phyloP scores from a whole-genome alignment of 73 alveolate species.

The Uronychia setigera region DNA sequence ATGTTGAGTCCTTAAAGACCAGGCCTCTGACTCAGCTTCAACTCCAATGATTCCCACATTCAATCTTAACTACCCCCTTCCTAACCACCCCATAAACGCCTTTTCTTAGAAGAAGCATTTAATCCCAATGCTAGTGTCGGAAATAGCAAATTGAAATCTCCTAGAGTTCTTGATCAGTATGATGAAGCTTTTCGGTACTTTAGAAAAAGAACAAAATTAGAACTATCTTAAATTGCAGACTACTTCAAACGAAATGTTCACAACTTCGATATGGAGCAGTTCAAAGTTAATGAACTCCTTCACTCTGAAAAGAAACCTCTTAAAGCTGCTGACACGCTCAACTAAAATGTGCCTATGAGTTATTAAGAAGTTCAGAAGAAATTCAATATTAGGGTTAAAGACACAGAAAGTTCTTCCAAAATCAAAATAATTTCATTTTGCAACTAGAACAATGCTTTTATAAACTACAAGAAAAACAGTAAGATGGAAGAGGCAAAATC shows the following conservation, averaged over 20 bases:
- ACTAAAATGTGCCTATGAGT: background rate
- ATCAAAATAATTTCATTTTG: background rate
- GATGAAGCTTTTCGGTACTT: background rate
- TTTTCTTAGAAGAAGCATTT: background rate
- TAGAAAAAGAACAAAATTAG: background rate
- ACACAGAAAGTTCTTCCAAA: background rate
- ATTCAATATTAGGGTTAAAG: background rate
- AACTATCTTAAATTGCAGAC: background rate
- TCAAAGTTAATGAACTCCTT: background rate
- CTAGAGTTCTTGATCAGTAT: background rate
- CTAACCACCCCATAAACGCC: background rate
- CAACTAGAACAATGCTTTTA: background rate
- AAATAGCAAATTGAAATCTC: background rate
- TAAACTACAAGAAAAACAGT: background rate
- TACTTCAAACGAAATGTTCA: background rate
- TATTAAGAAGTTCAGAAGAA: background rate
- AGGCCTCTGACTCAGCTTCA: no score
- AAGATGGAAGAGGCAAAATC: constrained; percentile 3
- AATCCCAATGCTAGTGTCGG: background rate
- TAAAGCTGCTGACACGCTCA: background rate
- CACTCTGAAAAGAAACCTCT: background rate
- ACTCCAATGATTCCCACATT: background rate
- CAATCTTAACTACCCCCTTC: background rate
- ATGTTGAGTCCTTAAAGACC: background rate
- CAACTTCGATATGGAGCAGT: background rate